Percentiles rank a stretch among this genome's conserved stretches.
These are phyloP conservation scores for Helotiales sp. DNA, from an alignment of 2,329 filamentous ascomycete species.

Conservation along the genomic window DNA sequence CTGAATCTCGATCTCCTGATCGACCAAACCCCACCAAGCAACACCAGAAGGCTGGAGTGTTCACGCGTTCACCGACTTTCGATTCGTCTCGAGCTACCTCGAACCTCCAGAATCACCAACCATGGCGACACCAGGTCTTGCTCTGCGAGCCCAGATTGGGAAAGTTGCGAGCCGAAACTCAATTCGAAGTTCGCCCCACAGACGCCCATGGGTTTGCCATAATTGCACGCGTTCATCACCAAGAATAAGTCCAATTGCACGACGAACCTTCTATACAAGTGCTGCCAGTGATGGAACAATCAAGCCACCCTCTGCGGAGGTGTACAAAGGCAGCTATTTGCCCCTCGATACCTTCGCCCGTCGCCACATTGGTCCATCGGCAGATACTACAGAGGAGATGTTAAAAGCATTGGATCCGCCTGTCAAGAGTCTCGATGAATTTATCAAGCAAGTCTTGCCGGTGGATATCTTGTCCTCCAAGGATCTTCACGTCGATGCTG, in stretches of 20 bases:
- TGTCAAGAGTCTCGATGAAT: conserved; percentile 72
- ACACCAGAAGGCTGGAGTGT: background rate
- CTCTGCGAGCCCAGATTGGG: conserved; percentile 27
- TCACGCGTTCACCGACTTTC: background rate
- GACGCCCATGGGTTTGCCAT: conserved; percentile 26
- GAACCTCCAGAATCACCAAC: conserved; percentile 3
- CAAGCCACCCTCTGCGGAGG: conserved; percentile 17
- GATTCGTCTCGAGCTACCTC: too few relatives aligned
- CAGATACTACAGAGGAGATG: conserved; percentile 72
- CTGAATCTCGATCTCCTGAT: conserved; percentile 17
- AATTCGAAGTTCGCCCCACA: conserved; percentile 15
- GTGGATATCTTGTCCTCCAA: conserved; percentile 71
- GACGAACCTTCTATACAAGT: conserved; percentile 35
- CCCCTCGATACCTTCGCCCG: conserved; percentile 64
- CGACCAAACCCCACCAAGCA: conserved; percentile 24
- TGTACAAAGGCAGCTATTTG: conserved; percentile 40
- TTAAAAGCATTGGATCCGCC: conserved; percentile 76
- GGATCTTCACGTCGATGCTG: conserved; percentile 55
- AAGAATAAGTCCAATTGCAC: conserved; percentile 16
- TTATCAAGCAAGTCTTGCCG: conserved; percentile 82
- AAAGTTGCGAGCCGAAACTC: conserved; percentile 20
- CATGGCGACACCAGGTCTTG: conserved; percentile 30
- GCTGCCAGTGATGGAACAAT: conserved; percentile 32
- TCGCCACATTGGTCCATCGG: conserved; percentile 84
- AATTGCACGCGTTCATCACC: conserved; percentile 20